A percentile compares a stretch with the other conserved stretches of the same genome.
Conservation (phyloP, 208 protist genomes). For the Vickermania ingenoplastis region DNA sequence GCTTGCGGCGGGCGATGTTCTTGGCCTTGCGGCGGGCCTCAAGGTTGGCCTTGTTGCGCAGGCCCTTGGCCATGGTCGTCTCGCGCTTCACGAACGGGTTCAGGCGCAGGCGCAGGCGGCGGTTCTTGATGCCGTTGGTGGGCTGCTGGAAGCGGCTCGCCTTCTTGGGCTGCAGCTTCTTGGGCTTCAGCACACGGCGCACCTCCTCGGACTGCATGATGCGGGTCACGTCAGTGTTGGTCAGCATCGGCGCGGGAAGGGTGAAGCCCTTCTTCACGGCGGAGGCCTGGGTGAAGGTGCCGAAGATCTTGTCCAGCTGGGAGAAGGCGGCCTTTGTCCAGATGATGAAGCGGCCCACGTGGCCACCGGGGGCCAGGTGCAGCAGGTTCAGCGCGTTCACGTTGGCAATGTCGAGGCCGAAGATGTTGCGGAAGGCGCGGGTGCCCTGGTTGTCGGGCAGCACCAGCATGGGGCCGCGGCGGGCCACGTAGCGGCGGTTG, state of each 20-base stretch:
- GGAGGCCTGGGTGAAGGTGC: constrained; percentile 79
- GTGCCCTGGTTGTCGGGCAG: constrained; percentile 90
- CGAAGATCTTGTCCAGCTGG: constrained; percentile 95
- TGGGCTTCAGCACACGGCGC: constrained; percentile 59
- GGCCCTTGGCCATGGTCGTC: constrained; percentile 33
- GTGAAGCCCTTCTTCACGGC: constrained; percentile 83
- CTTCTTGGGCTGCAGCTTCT: constrained; percentile 62
- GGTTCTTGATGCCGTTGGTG: constrained; percentile 69
- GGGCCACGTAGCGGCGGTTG: constrained; percentile 92
- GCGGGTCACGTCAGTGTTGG: constrained; percentile 67
- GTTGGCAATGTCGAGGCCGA: constrained; percentile 92
- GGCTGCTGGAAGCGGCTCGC: constrained; percentile 36
- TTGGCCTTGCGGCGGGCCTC: constrained; percentile 33
- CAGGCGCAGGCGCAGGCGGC: constrained; percentile 64
- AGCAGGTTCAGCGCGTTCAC: constrained; percentile 96
- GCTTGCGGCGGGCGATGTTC: too few relatives aligned
- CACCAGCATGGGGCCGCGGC: too few relatives aligned
- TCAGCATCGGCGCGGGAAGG: constrained; percentile 59
- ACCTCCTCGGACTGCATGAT: constrained; percentile 81
- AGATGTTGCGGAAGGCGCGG: constrained; percentile 94
- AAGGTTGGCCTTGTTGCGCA: constrained; percentile 38
- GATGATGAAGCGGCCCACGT: constrained; percentile 98
- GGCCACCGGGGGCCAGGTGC: constrained; percentile 98
- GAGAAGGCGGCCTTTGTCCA: constrained; percentile 98
- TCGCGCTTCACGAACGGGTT: constrained; percentile 69